A percentile compares a stretch with the other conserved stretches of the same genome.
phyloP scores from a whole-genome alignment of 2,329 filamentous ascomycete genomes.

The Daldinia sp. region DNA sequence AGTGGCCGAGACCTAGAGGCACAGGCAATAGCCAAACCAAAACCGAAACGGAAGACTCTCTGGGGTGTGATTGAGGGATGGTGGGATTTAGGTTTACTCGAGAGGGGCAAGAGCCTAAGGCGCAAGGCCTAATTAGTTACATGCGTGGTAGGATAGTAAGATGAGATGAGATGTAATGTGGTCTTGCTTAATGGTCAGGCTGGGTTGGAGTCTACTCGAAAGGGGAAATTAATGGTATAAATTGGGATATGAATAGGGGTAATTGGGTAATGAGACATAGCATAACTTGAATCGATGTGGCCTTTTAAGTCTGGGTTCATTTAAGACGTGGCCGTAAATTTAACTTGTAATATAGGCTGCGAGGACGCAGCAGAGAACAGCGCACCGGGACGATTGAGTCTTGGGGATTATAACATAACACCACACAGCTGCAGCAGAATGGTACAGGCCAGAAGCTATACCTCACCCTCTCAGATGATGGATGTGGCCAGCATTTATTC shows the following conservation, averaged over 20 bases:
- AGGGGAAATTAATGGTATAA: slow-evolving; percentile 11
- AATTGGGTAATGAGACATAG: not conserved
- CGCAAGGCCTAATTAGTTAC: slow-evolving; percentile 30
- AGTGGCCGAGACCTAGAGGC: slow-evolving; percentile 23
- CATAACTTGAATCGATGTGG: not conserved
- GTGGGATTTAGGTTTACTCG: slow-evolving; percentile 66
- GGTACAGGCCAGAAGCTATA: no score
- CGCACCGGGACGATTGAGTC: no score
- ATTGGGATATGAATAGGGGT: not conserved
- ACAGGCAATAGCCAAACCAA: slow-evolving; percentile 36
- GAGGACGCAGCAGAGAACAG: no score
- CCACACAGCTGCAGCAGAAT: no score
- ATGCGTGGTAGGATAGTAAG: slow-evolving; percentile 15
- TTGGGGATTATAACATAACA: no score
- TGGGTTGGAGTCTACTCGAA: slow-evolving; percentile 16
- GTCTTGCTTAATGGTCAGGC: slow-evolving; percentile 7
- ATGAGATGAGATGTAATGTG: slow-evolving; percentile 11
- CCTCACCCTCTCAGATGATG: no score
- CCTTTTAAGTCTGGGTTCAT: not conserved
- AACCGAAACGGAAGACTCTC: slow-evolving; percentile 59
- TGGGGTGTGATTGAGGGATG: slow-evolving; percentile 64
- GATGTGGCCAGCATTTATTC: no score
- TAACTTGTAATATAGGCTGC: no score
- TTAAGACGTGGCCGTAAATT: no score
- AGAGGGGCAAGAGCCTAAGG: slow-evolving; percentile 55